These are phyloP conservation scores for Dalbergia oliveri DNA, from an alignment of 306 rosid species.

Conservation along the genomic window DNA sequence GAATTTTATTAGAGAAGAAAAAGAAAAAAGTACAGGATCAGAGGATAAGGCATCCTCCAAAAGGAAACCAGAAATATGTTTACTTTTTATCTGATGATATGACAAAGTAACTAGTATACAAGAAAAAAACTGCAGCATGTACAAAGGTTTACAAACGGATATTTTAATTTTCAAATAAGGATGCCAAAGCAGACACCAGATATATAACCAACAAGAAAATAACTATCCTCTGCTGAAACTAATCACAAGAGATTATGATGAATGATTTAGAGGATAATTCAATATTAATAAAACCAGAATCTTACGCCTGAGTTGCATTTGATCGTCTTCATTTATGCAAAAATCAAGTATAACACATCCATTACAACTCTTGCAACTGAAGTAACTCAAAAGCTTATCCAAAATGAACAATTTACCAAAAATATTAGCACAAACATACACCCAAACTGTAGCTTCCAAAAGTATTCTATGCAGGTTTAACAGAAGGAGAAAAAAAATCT, in stretches of 20 bases:
- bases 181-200: slow-evolving; percentile 34
- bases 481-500: slow-evolving; percentile 1
- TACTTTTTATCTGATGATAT: slow-evolving; percentile 25
- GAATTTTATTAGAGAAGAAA: background rate
- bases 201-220: slow-evolving; percentile 4
- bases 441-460: slow-evolving; percentile 21
- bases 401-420: slow-evolving; percentile 22
- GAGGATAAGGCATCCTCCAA: slow-evolving; percentile 17
- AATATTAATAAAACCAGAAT: slow-evolving; percentile 32
- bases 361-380: slow-evolving; percentile 29
- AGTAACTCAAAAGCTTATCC: slow-evolving; percentile 28
- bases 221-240: slow-evolving; percentile 20
- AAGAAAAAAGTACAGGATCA: slow-evolving; percentile 2
- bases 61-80: slow-evolving; percentile 30
- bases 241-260: slow-evolving; percentile 14
- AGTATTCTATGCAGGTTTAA: slow-evolving; percentile 8
- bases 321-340: slow-evolving; percentile 5
- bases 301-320: slow-evolving; percentile 21
- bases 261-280: slow-evolving; percentile 34
- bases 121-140: slow-evolving; percentile 15
- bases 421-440: background rate
- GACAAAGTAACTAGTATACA: slow-evolving; percentile 25
- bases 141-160: slow-evolving; percentile 10
- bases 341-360: slow-evolving; percentile 25
- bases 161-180: slow-evolving; percentile 22